Percentiles rank a stretch among this genome's conserved stretches.
phyloP scores from a whole-genome alignment of 208 protist species.

The Wallacemonas sp. region DNA sequence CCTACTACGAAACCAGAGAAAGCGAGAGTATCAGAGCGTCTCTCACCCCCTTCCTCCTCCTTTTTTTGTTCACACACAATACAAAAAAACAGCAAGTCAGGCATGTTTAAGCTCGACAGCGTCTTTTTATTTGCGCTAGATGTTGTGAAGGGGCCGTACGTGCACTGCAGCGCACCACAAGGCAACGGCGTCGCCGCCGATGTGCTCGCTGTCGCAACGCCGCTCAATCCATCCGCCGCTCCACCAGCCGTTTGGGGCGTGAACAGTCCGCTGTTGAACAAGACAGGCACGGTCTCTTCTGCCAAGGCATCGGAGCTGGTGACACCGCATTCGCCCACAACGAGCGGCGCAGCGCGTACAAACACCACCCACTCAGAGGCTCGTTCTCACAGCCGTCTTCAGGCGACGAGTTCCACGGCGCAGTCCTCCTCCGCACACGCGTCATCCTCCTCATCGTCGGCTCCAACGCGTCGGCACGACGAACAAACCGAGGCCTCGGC shows the following conservation, averaged over 20 bases:
- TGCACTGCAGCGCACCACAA: constrained; percentile 70
- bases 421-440: no score
- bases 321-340: neutral
- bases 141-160: constrained; percentile 81
- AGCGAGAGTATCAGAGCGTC: neutral
- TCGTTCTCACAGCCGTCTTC: no score
- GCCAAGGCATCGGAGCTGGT: no score
- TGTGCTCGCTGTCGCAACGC: constrained; percentile 16
- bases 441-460: no score
- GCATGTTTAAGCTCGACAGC: constrained; percentile 58
- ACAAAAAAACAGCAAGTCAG: neutral
- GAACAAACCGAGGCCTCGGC: neutral
- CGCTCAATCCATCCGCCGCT: constrained; percentile 10
- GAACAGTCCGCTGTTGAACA: neutral
- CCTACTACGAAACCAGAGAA: neutral
- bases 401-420: no score
- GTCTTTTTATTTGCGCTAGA: constrained; percentile 81
- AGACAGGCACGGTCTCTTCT: neutral
- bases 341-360: neutral
- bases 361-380: no score
- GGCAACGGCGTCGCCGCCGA: constrained; percentile 16
- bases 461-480: no score
- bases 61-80: neutral
- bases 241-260: constrained; percentile 3
- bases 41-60: neutral